phyloP scores from a whole-genome alignment of 768 basidiomycete genomes.

The Mycena belliarum region DNA sequence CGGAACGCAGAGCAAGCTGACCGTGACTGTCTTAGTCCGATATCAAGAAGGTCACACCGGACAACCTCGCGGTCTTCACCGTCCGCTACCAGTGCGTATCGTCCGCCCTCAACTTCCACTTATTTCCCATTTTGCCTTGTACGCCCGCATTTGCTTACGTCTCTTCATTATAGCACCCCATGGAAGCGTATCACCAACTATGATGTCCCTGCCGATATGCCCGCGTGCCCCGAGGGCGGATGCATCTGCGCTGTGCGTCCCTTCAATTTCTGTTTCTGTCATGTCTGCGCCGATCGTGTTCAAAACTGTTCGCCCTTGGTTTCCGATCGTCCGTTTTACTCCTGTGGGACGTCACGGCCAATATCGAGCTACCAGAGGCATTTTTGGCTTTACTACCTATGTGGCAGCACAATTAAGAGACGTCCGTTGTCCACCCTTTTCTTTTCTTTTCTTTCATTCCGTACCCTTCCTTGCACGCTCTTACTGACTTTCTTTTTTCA shows the following conservation, averaged over 20 bases:
- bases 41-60: conserved; percentile 44
- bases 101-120: no score
- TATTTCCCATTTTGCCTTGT: no score
- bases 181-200: conserved; percentile 51
- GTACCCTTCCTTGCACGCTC: no score
- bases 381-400: no score
- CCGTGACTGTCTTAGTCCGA: conserved; percentile 39
- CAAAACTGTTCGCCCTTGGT: no score
- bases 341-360: no score
- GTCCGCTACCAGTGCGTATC: conserved; percentile 46
- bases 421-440: no score
- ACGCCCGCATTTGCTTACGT: background rate
- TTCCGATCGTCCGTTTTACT: no score
- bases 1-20: background rate
- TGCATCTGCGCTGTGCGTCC: conserved; percentile 53
- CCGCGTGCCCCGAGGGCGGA: conserved; percentile 50
- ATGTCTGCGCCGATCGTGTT: no score
- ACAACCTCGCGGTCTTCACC: conserved; percentile 54
- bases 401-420: no score
- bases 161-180: conserved; percentile 41
- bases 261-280: background rate
- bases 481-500: conserved; percentile 19
- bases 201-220: conserved; percentile 49
- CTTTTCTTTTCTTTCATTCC: no score
- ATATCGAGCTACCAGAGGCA: no score